Evolutionary conservation across 192 early-diverging fungal species (phyloP), one percentile per base, ranked within the genome.

Genomic region (Ambispora gerdemannii): DNA sequence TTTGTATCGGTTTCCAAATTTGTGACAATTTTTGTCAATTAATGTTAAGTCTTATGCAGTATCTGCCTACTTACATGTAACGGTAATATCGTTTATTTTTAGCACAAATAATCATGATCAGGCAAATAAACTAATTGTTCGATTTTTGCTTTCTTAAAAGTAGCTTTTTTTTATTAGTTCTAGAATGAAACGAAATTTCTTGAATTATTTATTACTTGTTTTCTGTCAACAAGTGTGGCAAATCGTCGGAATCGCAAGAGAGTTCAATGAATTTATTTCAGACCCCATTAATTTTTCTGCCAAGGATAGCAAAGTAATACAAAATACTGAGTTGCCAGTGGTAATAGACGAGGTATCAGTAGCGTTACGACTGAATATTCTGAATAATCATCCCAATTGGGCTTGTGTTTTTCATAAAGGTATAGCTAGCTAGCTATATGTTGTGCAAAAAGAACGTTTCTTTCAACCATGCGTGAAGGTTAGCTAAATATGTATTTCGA

Each of bases 341-440:
- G 51, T 68, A 56, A 68, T 15, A 56, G 22, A 68, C 28, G 67
- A 52, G 8, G 22, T 68, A 4, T 68, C 67, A 68, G 17, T 68
- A 6, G 56, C 52, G 17, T 20, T 68, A 52, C 35, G 47, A 24
- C 15, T 68, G 56, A 38, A 24, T 27, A 2, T 68, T 19, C 0
- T 17, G 19, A n/a, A 3, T 22, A 20, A 68, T 56, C 2, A 2
- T 32, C 0, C 0, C 22, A 2, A 35, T 27, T 36, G 15, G 0
- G 0, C 4, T 0, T 0, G 20, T 24, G 1, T 68, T 68, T 68
- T 68, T 68, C 27, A 27, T 38, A 68, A 68, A 55, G 67, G 67
- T 68, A 68, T 53, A 56, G 28, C 36, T 4, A 20, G 1, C 25
- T 51, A 33, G 22, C 32, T 15, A 17, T 49, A 28, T 2, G 2